Percentiles rank a stretch among this genome's conserved stretches.
Conservation (phyloP, 2,329 filamentous ascomycete species). For the Fusarium sublunatum region DNA sequence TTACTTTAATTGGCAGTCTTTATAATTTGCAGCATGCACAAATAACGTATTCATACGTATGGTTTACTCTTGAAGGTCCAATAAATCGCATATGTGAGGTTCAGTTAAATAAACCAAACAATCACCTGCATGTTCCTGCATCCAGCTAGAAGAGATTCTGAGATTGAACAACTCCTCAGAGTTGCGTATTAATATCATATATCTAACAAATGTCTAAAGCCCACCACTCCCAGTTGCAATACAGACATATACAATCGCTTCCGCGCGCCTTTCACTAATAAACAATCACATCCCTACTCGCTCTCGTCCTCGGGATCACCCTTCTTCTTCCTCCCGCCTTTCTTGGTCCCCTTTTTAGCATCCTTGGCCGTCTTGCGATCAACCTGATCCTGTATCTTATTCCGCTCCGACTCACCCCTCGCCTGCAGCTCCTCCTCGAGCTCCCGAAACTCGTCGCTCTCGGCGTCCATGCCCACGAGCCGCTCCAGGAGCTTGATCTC, state of each 20-base stretch:
- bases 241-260: not conserved
- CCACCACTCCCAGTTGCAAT: not conserved
- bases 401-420: slow-evolving; percentile 76
- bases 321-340: slow-evolving; percentile 52
- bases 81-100: not conserved
- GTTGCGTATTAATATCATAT: not conserved
- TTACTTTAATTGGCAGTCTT: not conserved
- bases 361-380: slow-evolving; percentile 77
- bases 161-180: too few relatives aligned
- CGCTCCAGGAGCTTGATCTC: slow-evolving; percentile 96
- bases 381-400: slow-evolving; percentile 81
- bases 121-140: too few relatives aligned
- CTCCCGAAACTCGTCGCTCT: slow-evolving; percentile 75
- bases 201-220: not conserved
- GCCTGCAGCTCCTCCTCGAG: slow-evolving; percentile 74
- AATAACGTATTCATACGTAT: not conserved
- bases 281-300: slow-evolving; percentile 35
- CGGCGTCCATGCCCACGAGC: slow-evolving; percentile 84
- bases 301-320: slow-evolving; percentile 50
- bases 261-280: not conserved
- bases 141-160: too few relatives aligned
- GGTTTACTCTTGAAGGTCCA: not conserved
- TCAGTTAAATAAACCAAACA: too few relatives aligned
- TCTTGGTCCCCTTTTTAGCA: slow-evolving; percentile 51
- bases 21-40: not conserved